Evolutionary conservation across 768 basidiomycete species (phyloP), one percentile per base, ranked within the genome.

Genomic region (Psilocybe azurescens): DNA sequence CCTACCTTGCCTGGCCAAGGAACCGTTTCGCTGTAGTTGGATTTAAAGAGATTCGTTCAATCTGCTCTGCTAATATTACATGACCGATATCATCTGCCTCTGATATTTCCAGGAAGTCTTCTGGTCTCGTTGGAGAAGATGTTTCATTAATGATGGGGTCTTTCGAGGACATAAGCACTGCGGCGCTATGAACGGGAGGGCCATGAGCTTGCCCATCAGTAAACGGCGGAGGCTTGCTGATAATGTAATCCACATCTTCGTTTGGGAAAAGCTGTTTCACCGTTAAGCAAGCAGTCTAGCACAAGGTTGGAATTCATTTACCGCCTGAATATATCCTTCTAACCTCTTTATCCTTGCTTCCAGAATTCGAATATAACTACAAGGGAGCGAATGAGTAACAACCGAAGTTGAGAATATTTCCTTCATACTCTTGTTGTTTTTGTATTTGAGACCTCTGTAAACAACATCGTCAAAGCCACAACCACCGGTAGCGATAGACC

Each of bases 361-460:
- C 32, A 49, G 46, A 32, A 24, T 49, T 5, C 32, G n/a, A 33
- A 46, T 49, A 9, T 47, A 58, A 24, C 41, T 47, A 18, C 16
- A 10, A 29, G 24, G 20, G 38, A 44, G 38, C 33, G 4, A 20
- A 20, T 56, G 5, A 32, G 47, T 8, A n/a, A 24, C n/a, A 20
- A n/a, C 10, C 11, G 20, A 24, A n/a, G 0, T 18, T 30, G 8
- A 28, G 36, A 24, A 47, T 13, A 44, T 9, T 16, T n/a, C 20
- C 20, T 14, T 44, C 59, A n/a, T 53, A 64, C 63, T 48, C 54
- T 51, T 58, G 58, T 41, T 64, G 63, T 14, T 49, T 60, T 56
- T 64, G 58, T 29, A 44, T 44, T 44, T 44, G 41, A 5, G 63
- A 53, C 57, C 51, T 62, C 60, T 62, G 33, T 52, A 18, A 14